phyloP scores from a whole-genome alignment of 2,329 filamentous ascomycete species.

The Aspergillus awamori region DNA sequence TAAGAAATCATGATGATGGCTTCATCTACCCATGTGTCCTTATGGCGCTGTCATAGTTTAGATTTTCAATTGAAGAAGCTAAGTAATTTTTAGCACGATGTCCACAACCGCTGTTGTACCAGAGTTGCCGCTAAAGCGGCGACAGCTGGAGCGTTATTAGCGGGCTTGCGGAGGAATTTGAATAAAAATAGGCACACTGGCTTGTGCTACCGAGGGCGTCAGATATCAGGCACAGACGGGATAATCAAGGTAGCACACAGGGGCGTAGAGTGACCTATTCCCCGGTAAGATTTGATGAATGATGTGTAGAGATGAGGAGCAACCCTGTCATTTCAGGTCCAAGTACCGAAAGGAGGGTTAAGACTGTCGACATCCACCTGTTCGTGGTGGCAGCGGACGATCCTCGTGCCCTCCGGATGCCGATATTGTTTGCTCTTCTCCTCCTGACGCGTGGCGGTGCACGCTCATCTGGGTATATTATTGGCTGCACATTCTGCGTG shows the following conservation, averaged over 20 bases:
- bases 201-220: background rate
- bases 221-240: background rate
- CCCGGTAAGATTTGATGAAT: background rate
- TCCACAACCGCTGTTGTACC: background rate
- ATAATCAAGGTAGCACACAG: background rate
- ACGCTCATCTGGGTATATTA: background rate
- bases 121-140: background rate
- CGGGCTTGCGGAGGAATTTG: background rate
- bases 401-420: background rate
- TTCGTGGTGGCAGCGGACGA: background rate
- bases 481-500: conserved; percentile 7
- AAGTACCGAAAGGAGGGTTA: background rate
- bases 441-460: conserved; percentile 9
- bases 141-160: background rate
- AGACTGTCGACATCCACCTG: background rate
- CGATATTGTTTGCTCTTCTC: background rate
- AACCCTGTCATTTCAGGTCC: background rate
- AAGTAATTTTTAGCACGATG: background rate
- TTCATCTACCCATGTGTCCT: background rate
- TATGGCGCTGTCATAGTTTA: background rate
- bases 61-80: background rate
- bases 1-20: background rate
- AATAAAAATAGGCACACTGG: background rate
- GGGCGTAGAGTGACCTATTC: background rate
- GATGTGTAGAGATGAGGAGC: background rate